Conservation (phyloP, 768 basidiomycete genomes). For the Daedaleopsis sinensis region DNA sequence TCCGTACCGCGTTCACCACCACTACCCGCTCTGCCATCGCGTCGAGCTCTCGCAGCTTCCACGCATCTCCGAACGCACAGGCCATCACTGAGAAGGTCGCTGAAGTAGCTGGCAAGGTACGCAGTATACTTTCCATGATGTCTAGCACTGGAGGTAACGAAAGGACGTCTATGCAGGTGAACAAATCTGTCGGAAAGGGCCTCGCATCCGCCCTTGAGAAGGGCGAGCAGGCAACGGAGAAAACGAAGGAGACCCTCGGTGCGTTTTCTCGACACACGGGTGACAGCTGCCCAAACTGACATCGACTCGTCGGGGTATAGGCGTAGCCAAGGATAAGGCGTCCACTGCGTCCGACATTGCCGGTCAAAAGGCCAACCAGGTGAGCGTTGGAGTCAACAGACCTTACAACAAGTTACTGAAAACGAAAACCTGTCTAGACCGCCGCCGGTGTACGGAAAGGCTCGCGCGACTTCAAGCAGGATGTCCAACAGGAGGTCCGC, state of each 20-base stretch:
- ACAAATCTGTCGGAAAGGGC: conserved; percentile 41
- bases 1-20: conserved; percentile 30
- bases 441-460: conserved; percentile 29
- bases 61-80: conserved; percentile 33
- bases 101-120: conserved; percentile 41
- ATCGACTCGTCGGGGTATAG: conserved; percentile 25
- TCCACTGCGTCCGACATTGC: conserved; percentile 37
- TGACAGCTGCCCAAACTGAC: background rate
- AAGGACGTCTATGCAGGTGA: conserved; percentile 34
- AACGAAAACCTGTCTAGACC: conserved; percentile 15
- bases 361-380: conserved; percentile 44
- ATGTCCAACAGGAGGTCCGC: conserved; percentile 30
- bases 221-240: conserved; percentile 42
- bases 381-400: conserved; percentile 17
- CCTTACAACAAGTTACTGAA: no score
- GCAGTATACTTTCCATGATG: background rate
- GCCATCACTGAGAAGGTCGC: conserved; percentile 43
- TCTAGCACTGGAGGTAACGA: background rate
- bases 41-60: conserved; percentile 29
- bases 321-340: conserved; percentile 39
- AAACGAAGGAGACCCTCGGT: conserved; percentile 42
- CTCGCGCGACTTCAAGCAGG: conserved; percentile 30
- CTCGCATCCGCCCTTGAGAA: conserved; percentile 46
- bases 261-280: background rate
- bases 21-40: conserved; percentile 23